Base-by-base conservation (phyloP, 2,329 filamentous ascomycete species). In the Penicillium sp. region DNA sequence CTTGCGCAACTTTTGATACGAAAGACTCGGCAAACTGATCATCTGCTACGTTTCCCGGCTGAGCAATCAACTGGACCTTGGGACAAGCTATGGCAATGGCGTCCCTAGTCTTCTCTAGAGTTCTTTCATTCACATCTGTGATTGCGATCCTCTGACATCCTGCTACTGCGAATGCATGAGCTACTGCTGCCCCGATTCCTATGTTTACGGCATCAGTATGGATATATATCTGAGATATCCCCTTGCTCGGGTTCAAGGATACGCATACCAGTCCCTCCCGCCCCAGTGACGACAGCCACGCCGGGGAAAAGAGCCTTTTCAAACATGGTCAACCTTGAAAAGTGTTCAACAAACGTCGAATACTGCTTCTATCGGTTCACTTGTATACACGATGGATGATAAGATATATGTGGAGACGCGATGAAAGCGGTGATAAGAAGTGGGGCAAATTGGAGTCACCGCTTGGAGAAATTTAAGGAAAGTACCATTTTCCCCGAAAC, bases 101-200 rank as follows among this genome's bases (percentile, higher is more conserved):
- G 8, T 58, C n/a, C 45, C 50, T 46, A 1, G 67, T 70, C 60
- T 72, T 62, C 3, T 75, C 63, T 6, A 82, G 69, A 0, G 80
- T 73, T 1, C 62, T 63, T 3, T 63, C 65, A 58, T 81, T 77
- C 53, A 84, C 70, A 60, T 86, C 83, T 13, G 82, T 84, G 49
- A 86, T 81, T 46, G 79, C 81, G 13, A 86, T 74, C n/a, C 71
- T 72, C 0, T 75, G 68, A 65, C 82, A 84, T 13, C 83, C 82
- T 0, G 78, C 77, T 2, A 67, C 70, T 1, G 76, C 81, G 63
- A 86, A 84, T 0, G 76, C 80, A 55, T 70, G 78, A 10, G 79
- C 80, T 2, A 83, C 78, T 1, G 82, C 82, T 2, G 79, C 80
- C 3, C 83, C 84, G 58, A 86, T 86, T 31, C 84, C 83, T 84